phyloP scores from a whole-genome alignment of 129 eudicot genomes.

The Ambrosia trifida region DNA sequence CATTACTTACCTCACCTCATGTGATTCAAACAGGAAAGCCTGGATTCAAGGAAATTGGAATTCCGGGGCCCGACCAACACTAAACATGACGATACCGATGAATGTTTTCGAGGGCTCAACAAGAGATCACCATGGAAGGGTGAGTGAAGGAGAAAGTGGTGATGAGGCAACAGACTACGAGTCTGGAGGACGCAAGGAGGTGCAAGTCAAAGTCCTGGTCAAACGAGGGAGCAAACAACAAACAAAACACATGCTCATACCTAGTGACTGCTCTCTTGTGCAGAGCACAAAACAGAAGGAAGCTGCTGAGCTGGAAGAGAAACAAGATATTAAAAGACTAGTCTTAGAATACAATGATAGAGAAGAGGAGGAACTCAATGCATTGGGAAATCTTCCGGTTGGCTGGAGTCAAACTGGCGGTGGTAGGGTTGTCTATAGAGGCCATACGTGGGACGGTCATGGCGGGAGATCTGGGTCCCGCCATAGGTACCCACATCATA shows the following conservation, averaged over 20 bases:
- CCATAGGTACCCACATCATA: slow-evolving; percentile 60
- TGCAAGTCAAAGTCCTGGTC: slow-evolving; percentile 86
- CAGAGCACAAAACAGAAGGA: slow-evolving; percentile 93
- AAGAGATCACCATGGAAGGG: slow-evolving; percentile 75
- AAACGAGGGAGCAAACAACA: slow-evolving; percentile 97
- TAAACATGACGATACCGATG: slow-evolving; percentile 97
- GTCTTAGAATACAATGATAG: slow-evolving; percentile 91
- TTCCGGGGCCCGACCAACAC: slow-evolving; percentile 83
- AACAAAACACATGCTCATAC: slow-evolving; percentile 81
- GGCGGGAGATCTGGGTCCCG: slow-evolving; percentile 80
- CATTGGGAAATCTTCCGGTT: slow-evolving; percentile 51
- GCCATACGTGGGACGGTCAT: slow-evolving; percentile 78
- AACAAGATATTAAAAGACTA: slow-evolving; percentile 86
- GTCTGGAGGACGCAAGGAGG: slow-evolving; percentile 64
- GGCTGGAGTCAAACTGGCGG: slow-evolving; percentile 70
- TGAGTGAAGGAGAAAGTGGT: slow-evolving; percentile 84
- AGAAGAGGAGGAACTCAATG: slow-evolving; percentile 92
- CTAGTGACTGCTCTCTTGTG: slow-evolving; percentile 84
- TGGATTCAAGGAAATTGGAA: slow-evolving; percentile 93
- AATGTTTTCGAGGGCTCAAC: slow-evolving; percentile 72
- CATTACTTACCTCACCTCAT: neutral
- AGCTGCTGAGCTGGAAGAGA: slow-evolving; percentile 97
- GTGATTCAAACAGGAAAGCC: slow-evolving; percentile 69
- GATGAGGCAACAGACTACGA: slow-evolving; percentile 78
- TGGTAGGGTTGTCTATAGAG: slow-evolving; percentile 53